Base-by-base conservation (phyloP, 1,284 basidiomycete species). In the Chalciporus piperatoides region DNA sequence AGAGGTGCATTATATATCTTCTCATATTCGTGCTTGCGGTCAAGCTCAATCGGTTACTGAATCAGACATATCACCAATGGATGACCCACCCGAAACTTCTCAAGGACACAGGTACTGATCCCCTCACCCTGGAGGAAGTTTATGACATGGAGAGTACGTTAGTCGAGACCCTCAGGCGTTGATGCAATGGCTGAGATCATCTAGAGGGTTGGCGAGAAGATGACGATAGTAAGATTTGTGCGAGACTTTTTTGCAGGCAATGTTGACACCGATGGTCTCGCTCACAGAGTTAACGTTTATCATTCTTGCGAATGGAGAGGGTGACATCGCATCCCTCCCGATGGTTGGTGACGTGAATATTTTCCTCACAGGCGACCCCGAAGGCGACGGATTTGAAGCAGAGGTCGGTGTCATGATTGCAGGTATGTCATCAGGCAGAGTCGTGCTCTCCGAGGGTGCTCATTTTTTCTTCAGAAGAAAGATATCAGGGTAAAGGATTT, bases 311-410 rank as follows among this genome's bases (percentile, higher is more conserved):
- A 64, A 55, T 7, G 56, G 56, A 3, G 69, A 71, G 47, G 65
- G 70, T 10, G 66, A 71, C n/a, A 56, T 81, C 10, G 47, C 58
- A n/a, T 49, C 64, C 4, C 73, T 82, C 19, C 77, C 75, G 9
- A 95, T 97, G 93, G 76, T 92, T 12, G 95, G 95, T 27, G 94
- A 97, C 63, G 92, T 95, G 36, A 97, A 97, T 64, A 70, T 97
- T 24, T 97, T 97, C 67, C 70, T 97, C 48, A 85, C 85, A 21
- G 80, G 82, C 30, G 62, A 70, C 11, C 64, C 69, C 6, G 54
- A 60, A 9, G 68, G 70, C 14, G 68, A 75, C 25, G 75, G 75
- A 24, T 82, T 79, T 54, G 77, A 80, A 53, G 78, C 72, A 2
- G 79, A 80, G 55, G 71, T 81, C 17, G 91, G 94, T 60, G 82